Base-by-base conservation (phyloP, 208 protist species). In the Leishmania martiniquensis region DNA sequence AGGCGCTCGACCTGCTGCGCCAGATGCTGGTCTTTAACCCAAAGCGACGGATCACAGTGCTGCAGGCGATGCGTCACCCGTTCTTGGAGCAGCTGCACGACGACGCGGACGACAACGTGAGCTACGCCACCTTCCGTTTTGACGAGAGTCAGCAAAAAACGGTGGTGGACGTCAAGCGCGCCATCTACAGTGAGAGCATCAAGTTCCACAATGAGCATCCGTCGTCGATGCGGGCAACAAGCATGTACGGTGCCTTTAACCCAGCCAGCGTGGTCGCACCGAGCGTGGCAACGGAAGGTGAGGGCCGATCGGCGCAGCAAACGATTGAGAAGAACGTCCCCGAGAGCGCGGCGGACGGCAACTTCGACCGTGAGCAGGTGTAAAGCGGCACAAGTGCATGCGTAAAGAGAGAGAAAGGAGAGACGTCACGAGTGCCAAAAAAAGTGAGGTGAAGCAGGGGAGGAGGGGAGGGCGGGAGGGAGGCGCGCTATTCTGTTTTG, bases 1-100 rank as follows among this genome's bases (percentile, higher is more conserved):
- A 92, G 47, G 95, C 96, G 17, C 77, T 98, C 34, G 97, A 99
- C 78, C 87, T 99, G 39, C 86, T 99, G 60, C 72, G 89, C 49
- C 85, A 85, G 44, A 98, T 99, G 95, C 91, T 99, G 42, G 87
- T 96, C 42, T 99, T 98, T 82, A 87, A 98, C 81, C 97, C 98
- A 7, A 84, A 96, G 47, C 93, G 96, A 79, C 92, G 98, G 42
- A 95, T 98, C 76, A 96, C 95, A 15, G 94, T 98, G 7, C 79
- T 86, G 42, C 93, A 99, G 45, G 96, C 96, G 12, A 95, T 99
- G 81, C 75, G 75, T 2, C 96, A 98, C 75, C 93, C 93, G 0
- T 98, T 96, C 67, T 85, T 98, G 6, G 85, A 77, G 67, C 81
- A 86, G 37, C 88, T 98, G 63, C 91, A 97, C 85, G 96, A 98